A percentile compares a stretch with the other conserved stretches of the same genome.
Conservation (phyloP, 1,284 basidiomycete species). For the Puccinia horiana region DNA sequence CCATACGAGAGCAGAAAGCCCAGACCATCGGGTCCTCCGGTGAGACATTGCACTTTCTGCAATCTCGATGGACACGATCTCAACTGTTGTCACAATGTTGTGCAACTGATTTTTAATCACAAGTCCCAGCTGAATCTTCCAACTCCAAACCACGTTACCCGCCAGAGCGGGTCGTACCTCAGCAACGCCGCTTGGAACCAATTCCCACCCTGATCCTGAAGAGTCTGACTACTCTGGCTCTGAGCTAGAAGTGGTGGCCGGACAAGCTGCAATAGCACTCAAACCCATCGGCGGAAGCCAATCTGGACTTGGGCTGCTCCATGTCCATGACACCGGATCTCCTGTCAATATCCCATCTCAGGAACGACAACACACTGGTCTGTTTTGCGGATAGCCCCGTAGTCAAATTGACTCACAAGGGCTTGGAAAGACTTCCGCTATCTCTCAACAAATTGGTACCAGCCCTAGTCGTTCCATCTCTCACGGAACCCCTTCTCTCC, state of each 20-base stretch:
- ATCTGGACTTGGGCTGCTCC: not conserved
- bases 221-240: not conserved
- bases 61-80: too few species aligned
- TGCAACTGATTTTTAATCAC: not conserved
- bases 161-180: not conserved
- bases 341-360: not conserved
- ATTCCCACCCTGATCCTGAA: not conserved
- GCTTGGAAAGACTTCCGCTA: not conserved
- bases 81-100: not conserved
- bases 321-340: not conserved
- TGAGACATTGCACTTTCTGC: not conserved
- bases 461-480: not conserved
- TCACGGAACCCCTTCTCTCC: not conserved
- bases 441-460: not conserved
- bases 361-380: not conserved
- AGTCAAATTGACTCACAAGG: not conserved
- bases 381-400: not conserved
- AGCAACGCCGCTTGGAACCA: not conserved
- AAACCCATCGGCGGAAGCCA: not conserved
- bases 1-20: too few species aligned
- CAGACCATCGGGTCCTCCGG: too few species aligned
- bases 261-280: not conserved
- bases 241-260: not conserved
- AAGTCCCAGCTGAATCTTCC: not conserved
- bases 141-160: too few species aligned